Base-by-base conservation (phyloP, 1,284 basidiomycete genomes). In the Tilletia setariae region DNA sequence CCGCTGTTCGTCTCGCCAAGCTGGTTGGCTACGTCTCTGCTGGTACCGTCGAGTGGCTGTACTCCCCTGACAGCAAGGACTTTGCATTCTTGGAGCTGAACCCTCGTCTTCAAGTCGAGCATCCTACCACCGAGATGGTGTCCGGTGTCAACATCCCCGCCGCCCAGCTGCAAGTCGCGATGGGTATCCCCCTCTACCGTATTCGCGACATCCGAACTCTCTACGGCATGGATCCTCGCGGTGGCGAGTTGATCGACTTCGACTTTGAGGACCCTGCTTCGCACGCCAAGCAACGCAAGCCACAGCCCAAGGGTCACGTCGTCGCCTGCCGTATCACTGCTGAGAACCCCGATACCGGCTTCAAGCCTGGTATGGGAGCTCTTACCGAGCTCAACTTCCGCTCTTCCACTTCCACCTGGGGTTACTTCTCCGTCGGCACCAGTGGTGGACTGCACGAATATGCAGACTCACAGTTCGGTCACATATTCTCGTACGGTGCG, bases 1-100 rank as follows among this genome's bases (percentile, higher is more conserved):
- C 96, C 15, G 96, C 96, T 44, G 96, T 99, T 59, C 90, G 96
- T 79, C 87, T 98, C 28, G 94, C 95, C 59, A 98, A 97, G 85
- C 89, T 98, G 46, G 96, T 99, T 70, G 96, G 96, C 63, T 99
- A 99, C 84, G 96, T 99, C 74, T 95, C 92, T 76, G 96, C 96
- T 32, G 96, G 96, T 82, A 99, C 96, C 35, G 94, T 98, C 73
- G 96, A 97, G 88, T 98, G 92, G 85, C 90, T 99, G 51, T 98
- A 98, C 86, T 96, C 91, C 74, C 93, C 93, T 74, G 87, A 90
- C 0, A 93, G 96, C 72, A 92, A 96, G 82, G 88, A 90, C 43
- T 98, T 98, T 86, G 92, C 91, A 85, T 99, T 99, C 88, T 88
- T 99, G 70, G 96, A 99, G 85, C 89, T 99, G 74, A 99, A 99